Conservation (phyloP, 2,329 filamentous ascomycete species). For the Cytospora piceae region DNA sequence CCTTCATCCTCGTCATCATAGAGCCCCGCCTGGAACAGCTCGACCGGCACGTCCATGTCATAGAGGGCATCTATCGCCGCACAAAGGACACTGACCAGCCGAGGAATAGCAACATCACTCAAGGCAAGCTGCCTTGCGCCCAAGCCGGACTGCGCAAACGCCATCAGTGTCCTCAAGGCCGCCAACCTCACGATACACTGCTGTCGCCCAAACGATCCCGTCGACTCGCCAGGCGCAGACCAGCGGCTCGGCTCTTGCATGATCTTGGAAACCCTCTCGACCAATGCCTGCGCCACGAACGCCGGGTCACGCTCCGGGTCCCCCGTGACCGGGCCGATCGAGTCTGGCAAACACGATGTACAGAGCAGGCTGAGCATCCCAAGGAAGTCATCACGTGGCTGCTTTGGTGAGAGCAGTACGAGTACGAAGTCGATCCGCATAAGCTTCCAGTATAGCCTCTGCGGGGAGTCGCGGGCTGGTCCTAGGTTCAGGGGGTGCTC, state of each 20-base stretch:
- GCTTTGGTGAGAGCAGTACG: constrained; percentile 68
- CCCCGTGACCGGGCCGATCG: constrained; percentile 66
- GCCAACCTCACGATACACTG: constrained; percentile 49
- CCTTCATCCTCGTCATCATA: constrained; percentile 8
- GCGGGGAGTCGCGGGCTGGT: constrained; percentile 36
- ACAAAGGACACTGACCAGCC: constrained; percentile 68
- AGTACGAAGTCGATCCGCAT: constrained; percentile 70
- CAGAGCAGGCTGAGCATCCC: constrained; percentile 68
- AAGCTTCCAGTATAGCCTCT: constrained; percentile 65
- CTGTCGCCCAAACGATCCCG: constrained; percentile 40
- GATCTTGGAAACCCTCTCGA: constrained; percentile 66
- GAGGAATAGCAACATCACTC: constrained; percentile 72
- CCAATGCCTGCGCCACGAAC: constrained; percentile 51
- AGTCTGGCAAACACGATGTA: constrained; percentile 65
- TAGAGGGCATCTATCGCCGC: constrained; percentile 76
- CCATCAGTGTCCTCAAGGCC: constrained; percentile 57
- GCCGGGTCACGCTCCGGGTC: constrained; percentile 47
- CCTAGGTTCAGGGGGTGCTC: constrained; percentile 27
- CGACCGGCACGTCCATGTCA: constrained; percentile 53
- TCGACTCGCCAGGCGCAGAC: constrained; percentile 39
- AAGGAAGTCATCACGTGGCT: constrained; percentile 65
- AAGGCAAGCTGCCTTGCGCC: constrained; percentile 67
- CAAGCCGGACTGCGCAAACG: constrained; percentile 65
- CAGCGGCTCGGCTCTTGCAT: constrained; percentile 60
- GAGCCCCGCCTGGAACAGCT: constrained; percentile 3